Evolutionary conservation across 495 filamentous ascomycete genomes (phyloP), one percentile per base, ranked within the genome.

Genomic region (Penicillium atrosanguineum): DNA sequence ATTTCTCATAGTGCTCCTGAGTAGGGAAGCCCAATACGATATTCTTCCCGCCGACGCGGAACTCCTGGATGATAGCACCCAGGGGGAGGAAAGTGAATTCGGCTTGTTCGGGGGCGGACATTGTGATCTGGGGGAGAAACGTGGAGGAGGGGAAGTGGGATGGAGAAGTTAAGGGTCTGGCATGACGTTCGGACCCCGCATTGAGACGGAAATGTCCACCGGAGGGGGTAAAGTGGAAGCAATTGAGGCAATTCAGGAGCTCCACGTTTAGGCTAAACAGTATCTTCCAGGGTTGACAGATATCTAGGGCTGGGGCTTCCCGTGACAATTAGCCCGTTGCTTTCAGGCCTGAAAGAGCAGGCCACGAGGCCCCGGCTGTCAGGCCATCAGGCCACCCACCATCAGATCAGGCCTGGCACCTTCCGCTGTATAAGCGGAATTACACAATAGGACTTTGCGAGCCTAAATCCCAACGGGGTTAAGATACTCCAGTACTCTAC

Each of bases 21-120:
- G 75, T 83, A 3, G 87, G 83, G 79, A 96, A 96, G 41, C 82
- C 82, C 59, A 91, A 86, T 16, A 96, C 93, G 57, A 97, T 94
- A 74, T 96, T 92, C 58, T 82, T 72, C 47, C 81, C 85, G 44
- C 76, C 84, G 48, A 97, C 79, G 41, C 73, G 78, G 73, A 97
- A 88, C 63, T 87, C 80, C 63, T 96, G 87, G 65, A 97, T 89
- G 62, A 95, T 90, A 57, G 89, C 93, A 21, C 92, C 93, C 19
- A 90, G 81, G 20, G 90, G 85, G 49, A 96, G 77, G 74, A 97
- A 93, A 41, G 78, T 84, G 65, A 77, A 75, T 16, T 61, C 63
- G 20, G 69, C 67, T 47, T 71, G 65, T 47, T 62, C 62, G 26
- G 61, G 48, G 31, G 46, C 57, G 31, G 60, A 46, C 68, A 67